Base-by-base conservation (phyloP, 2,329 filamentous ascomycete species). In the Didymella arachidicola region DNA sequence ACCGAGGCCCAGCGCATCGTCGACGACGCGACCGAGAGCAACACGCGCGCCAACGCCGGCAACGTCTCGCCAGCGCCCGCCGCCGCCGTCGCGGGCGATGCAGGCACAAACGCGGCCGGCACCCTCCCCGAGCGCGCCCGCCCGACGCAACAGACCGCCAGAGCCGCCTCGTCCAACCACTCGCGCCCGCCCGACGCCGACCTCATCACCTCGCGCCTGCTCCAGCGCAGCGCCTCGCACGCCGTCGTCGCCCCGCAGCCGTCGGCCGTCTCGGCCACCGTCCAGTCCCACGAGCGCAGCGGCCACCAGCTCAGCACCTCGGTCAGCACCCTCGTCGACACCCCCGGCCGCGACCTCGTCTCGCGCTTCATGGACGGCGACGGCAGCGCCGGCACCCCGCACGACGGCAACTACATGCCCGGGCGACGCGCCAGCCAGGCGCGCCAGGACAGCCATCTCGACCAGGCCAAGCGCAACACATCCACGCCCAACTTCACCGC, bases 141-240 rank as follows among this genome's bases (percentile, higher is more conserved):
- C 49, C 58, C 46, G 25, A 50, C 64, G 26, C 65, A 64, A 19
- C 65, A 68, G 19, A 57, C 69, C 12, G 78, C 74, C 61, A 73
- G 72, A 18, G 64, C 69, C 42, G 70, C 63, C 59, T 69, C 74
- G 29, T 69, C 74, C 50, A 67, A 73, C 32, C 71, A 77, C 52
- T 74, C 74, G 30, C 65, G 74, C 32, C 73, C 74, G 25, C 76
- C 78, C 34, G 87, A 88, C 68, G 88, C 86, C 60, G 85, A 87
- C 66, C 86, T 88, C 60, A 83, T 91, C 50, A 91, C 89, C 7
- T 87, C 88, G 29, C 83, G 87, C 58, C 77, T 91, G 36, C 81
- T 92, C 2, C 85, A 89, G 69, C 84, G 89, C 64, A 86, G 82
- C 10, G 83, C 86, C 0, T 87, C 87, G 5, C 82, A 86, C 61